Percentiles rank a stretch among this genome's conserved stretches.
These are phyloP conservation scores for Podospora pseudocomata DNA, from an alignment of 495 filamentous ascomycete genomes.

Conservation along the genomic window DNA sequence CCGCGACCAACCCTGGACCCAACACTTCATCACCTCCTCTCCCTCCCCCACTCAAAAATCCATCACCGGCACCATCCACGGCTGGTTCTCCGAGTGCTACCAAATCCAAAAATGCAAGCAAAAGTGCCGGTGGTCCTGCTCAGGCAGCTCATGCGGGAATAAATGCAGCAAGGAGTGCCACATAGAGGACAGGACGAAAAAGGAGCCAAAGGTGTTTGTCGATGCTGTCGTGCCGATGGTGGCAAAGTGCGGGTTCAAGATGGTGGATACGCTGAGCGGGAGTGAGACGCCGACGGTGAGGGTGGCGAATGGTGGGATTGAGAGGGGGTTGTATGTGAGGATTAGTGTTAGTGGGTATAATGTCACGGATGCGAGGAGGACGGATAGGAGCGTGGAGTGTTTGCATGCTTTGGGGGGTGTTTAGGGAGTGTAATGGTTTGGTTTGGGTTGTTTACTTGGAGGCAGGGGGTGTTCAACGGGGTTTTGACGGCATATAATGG, in stretches of 20 bases:
- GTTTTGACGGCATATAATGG: background rate
- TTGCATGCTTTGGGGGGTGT: slow-evolving; percentile 17
- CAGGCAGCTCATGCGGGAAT: slow-evolving; percentile 14
- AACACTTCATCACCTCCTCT: slow-evolving; percentile 20
- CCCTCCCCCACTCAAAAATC: background rate
- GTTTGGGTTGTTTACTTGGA: background rate
- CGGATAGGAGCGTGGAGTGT: slow-evolving; percentile 26
- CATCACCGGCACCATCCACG: slow-evolving; percentile 27
- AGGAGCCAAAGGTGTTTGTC: slow-evolving; percentile 19
- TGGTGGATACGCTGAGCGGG: slow-evolving; percentile 12
- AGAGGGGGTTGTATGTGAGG: slow-evolving; percentile 26
- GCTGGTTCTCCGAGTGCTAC: slow-evolving; percentile 30
- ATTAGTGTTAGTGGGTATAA: slow-evolving; percentile 29
- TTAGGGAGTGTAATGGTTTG: background rate
- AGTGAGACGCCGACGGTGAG: slow-evolving; percentile 1
- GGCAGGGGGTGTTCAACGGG: background rate
- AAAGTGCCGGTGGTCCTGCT: slow-evolving; percentile 15
- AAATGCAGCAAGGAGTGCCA: slow-evolving; percentile 19
- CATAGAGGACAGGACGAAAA: slow-evolving; percentile 2
- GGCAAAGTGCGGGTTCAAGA: slow-evolving; percentile 23
- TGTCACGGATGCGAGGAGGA: slow-evolving; percentile 20
- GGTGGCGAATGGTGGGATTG: slow-evolving; percentile 26
- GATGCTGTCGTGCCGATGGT: slow-evolving; percentile 17
- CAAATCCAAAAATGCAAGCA: slow-evolving; percentile 18
- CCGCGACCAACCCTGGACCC: slow-evolving; percentile 6